phyloP scores from a whole-genome alignment of 768 basidiomycete genomes.

The Lentinula sp. region DNA sequence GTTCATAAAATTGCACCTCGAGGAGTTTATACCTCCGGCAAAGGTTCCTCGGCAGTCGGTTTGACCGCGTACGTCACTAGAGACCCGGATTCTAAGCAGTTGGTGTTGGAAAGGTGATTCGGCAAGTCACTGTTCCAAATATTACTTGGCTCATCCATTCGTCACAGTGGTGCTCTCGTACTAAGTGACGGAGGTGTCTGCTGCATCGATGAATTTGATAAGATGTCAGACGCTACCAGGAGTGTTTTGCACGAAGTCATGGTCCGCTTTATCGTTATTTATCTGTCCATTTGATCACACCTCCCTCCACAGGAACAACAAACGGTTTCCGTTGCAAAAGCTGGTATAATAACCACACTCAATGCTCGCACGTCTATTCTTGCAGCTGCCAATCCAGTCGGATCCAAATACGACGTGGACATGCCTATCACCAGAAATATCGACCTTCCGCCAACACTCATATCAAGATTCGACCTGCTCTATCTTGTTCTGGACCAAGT shows the following conservation, averaged over 20 bases:
- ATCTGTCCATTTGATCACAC: neutral
- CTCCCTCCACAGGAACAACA: slow-evolving; percentile 78
- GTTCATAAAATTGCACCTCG: slow-evolving; percentile 98
- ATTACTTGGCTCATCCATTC: neutral
- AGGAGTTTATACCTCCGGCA: slow-evolving; percentile 96
- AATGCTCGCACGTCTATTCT: slow-evolving; percentile 98
- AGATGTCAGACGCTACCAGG: slow-evolving; percentile 96
- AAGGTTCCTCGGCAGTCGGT: slow-evolving; percentile 98
- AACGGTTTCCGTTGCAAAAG: slow-evolving; percentile 98
- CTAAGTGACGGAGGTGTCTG: slow-evolving; percentile 95
- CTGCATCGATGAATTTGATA: slow-evolving; percentile 99
- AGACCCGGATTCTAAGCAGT: slow-evolving; percentile 96
- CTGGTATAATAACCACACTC: slow-evolving; percentile 96
- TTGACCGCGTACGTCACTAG: slow-evolving; percentile 97
- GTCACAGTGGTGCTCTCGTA: slow-evolving; percentile 75
- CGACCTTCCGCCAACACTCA: slow-evolving; percentile 94
- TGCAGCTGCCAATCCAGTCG: slow-evolving; percentile 96
- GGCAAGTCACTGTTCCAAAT: neutral
- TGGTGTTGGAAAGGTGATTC: slow-evolving; percentile 87
- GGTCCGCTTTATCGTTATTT: slow-evolving; percentile 35
- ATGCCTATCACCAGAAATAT: slow-evolving; percentile 94
- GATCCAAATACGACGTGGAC: slow-evolving; percentile 89
- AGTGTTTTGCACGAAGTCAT: slow-evolving; percentile 99
- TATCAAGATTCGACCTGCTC: slow-evolving; percentile 94
- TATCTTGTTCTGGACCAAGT: slow-evolving; percentile 95